phyloP scores from a whole-genome alignment of 176 grass and related monocot species.

The Leersia perrieri region DNA sequence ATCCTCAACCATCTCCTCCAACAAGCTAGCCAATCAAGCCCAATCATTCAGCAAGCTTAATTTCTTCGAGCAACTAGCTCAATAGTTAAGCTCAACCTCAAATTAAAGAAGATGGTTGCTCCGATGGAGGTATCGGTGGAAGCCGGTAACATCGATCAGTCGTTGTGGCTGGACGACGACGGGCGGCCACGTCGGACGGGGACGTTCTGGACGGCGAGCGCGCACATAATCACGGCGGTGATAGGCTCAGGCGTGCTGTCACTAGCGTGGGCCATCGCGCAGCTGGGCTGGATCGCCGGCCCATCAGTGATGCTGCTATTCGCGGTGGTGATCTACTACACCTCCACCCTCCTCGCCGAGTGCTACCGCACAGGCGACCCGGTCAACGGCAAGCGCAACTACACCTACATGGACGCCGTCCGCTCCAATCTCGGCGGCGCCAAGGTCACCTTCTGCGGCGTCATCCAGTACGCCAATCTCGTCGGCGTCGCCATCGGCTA shows the following conservation, averaged over 20 bases:
- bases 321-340: constrained; percentile 89
- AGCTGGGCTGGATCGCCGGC: constrained; percentile 86
- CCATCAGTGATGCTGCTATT: constrained; percentile 83
- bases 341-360: constrained; percentile 74
- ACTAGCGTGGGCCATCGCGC: constrained; percentile 86
- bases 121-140: constrained; percentile 49
- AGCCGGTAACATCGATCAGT: constrained; percentile 26
- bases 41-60: too few species aligned
- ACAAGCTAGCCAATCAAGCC: too few species aligned
- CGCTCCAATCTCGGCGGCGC: constrained; percentile 66
- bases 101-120: not conserved
- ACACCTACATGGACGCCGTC: constrained; percentile 96
- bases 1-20: not conserved
- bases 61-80: too few species aligned
- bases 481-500: constrained; percentile 47
- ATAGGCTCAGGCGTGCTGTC: constrained; percentile 92
- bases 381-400: constrained; percentile 69
- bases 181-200: constrained; percentile 40
- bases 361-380: constrained; percentile 85
- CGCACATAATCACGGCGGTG: constrained; percentile 93
- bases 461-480: constrained; percentile 54
- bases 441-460: constrained; percentile 33
- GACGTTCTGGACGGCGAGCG: constrained; percentile 81
- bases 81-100: too few species aligned
- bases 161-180: constrained; percentile 61